Conservation (phyloP, 108 stramenopile species). For the Aurantiochytrium sp. region DNA sequence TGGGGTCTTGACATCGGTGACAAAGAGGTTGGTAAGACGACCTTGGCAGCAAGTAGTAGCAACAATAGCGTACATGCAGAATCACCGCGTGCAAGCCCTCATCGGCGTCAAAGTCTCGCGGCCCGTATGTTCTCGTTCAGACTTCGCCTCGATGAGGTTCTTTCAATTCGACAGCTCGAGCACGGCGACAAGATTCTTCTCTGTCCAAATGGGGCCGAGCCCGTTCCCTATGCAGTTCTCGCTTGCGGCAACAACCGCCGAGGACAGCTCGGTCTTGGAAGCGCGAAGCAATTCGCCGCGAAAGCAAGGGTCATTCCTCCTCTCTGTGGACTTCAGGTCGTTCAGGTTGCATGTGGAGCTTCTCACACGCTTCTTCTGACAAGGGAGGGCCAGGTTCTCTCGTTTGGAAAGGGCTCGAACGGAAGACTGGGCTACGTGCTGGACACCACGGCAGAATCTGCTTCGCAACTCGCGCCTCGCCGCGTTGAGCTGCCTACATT, state of each 20-base stretch:
- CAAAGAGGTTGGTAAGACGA: background rate
- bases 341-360: background rate
- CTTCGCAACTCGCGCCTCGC: background rate
- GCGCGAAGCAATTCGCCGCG: background rate
- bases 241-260: background rate
- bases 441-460: background rate
- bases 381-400: background rate
- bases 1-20: background rate
- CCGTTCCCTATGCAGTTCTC: background rate
- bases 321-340: background rate
- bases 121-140: background rate
- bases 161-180: background rate
- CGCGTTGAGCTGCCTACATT: background rate
- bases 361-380: background rate
- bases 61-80: too few relatives aligned
- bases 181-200: background rate
- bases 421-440: background rate
- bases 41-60: too few relatives aligned
- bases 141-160: background rate
- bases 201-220: background rate
- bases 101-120: too few relatives aligned
- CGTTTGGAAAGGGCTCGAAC: background rate
- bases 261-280: background rate
- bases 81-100: too few relatives aligned
- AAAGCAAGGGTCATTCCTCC: background rate